phyloP scores from a whole-genome alignment of 2,329 filamentous ascomycete species.

The Xylaria digitata region DNA sequence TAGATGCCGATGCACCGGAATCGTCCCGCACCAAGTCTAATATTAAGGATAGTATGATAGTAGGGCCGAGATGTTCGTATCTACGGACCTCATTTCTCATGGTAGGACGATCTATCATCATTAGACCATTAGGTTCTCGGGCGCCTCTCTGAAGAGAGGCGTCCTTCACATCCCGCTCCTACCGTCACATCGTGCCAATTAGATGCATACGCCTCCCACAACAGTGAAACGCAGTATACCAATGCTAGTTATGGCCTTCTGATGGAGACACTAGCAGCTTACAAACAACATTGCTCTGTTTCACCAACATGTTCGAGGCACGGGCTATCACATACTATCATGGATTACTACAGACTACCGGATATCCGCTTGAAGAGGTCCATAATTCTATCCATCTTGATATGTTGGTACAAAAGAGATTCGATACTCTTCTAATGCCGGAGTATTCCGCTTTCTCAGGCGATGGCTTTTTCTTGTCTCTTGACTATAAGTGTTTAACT shows the following conservation, averaged over 20 bases:
- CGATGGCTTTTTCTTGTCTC: slow-evolving; percentile 15
- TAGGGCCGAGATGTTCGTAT: slow-evolving; percentile 1
- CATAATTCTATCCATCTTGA: neutral
- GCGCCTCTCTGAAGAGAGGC: slow-evolving; percentile 36
- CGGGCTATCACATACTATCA: neutral
- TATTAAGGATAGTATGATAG: slow-evolving; percentile 5
- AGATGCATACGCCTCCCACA: slow-evolving; percentile 54
- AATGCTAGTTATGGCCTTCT: slow-evolving; percentile 44
- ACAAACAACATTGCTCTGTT: slow-evolving; percentile 36
- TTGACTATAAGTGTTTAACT: slow-evolving; percentile 13
- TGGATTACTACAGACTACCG: slow-evolving; percentile 24
- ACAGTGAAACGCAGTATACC: slow-evolving; percentile 47
- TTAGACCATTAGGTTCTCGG: slow-evolving; percentile 7
- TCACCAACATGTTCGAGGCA: slow-evolving; percentile 32
- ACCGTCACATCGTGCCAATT: slow-evolving; percentile 50
- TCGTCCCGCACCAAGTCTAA: slow-evolving; percentile 6
- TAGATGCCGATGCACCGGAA: neutral
- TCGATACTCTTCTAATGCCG: slow-evolving; percentile 31
- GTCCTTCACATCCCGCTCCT: slow-evolving; percentile 41
- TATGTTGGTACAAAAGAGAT: slow-evolving; percentile 28
- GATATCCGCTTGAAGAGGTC: slow-evolving; percentile 8
- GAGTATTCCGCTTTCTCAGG: slow-evolving; percentile 23
- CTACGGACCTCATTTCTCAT: slow-evolving; percentile 17
- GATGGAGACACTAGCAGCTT: slow-evolving; percentile 33
- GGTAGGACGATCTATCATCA: slow-evolving; percentile 33